Conservation (phyloP, 1,139 yeast genomes). For the Kodamaea alishanica region DNA sequence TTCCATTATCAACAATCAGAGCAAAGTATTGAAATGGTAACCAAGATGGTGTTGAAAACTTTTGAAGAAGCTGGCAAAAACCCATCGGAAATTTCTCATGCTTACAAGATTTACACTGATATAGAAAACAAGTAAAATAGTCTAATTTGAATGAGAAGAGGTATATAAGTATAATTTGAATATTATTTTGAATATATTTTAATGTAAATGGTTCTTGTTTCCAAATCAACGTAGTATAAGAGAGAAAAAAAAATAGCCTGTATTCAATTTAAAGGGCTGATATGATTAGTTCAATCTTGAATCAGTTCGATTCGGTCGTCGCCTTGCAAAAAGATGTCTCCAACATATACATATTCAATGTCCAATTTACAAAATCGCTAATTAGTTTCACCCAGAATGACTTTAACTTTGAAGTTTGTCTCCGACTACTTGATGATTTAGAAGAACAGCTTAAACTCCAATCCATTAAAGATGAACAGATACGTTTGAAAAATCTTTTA, state of each 20-base stretch:
- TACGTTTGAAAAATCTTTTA: conserved; percentile 20
- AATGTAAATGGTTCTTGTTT: not conserved
- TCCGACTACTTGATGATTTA: conserved; percentile 39
- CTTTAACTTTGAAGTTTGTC: conserved; percentile 28
- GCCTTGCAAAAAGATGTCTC: not conserved
- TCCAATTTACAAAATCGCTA: conserved; percentile 15
- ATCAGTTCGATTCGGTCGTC: conserved; percentile 3
- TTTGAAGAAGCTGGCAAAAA: conserved; percentile 27
- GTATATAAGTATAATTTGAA: too few relatives aligned
- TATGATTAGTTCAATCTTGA: conserved; percentile 3
- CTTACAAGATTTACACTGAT: conserved; percentile 7
- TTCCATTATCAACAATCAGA: conserved; percentile 39
- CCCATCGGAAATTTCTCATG: conserved; percentile 19
- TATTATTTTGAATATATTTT: too few relatives aligned
- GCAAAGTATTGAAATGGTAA: conserved; percentile 30
- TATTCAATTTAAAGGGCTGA: not conserved
- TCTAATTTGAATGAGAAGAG: too few relatives aligned
- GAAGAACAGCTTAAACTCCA: conserved; percentile 31
- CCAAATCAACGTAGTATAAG: not conserved
- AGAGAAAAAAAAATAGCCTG: not conserved
- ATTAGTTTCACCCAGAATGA: conserved; percentile 26
- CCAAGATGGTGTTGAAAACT: conserved; percentile 27
- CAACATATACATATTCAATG: conserved; percentile 16
- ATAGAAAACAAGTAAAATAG: too few relatives aligned
- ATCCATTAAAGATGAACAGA: conserved; percentile 20